Percentiles rank a stretch among this genome's conserved stretches.
Evolutionary conservation across 352 stramenopile genomes (phyloP).

Genomic region (Phytophthora ramorum): DNA sequence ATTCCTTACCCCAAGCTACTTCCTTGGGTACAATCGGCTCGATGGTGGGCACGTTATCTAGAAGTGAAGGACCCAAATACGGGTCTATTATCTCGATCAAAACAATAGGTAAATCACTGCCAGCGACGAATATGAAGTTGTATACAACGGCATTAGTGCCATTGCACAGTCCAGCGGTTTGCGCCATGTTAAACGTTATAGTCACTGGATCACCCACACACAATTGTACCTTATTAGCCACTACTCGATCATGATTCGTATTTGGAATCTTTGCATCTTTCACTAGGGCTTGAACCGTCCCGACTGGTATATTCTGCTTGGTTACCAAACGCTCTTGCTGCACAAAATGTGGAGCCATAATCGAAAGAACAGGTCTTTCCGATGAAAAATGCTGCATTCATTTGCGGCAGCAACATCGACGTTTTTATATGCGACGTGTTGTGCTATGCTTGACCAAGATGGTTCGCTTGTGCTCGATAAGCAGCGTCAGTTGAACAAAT

Average conservation of each 20-base stretch:
- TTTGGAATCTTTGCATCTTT: neutral
- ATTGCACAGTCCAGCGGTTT: neutral
- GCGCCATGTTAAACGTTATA: neutral
- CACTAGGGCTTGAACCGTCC: neutral
- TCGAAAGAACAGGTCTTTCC: neutral
- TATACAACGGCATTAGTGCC: neutral
- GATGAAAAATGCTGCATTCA: neutral
- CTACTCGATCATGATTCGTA: neutral
- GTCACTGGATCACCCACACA: neutral
- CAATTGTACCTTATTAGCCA: neutral
- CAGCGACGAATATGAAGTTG: neutral
- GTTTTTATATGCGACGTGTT: constrained; percentile 5
- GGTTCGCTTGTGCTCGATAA: neutral
- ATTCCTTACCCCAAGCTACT: neutral
- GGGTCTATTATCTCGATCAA: neutral
- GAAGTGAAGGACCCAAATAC: constrained; percentile 1
- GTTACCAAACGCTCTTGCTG: constrained; percentile 1
- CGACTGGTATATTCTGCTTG: neutral
- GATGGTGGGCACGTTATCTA: constrained; percentile 1
- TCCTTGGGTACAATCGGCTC: constrained; percentile 1
- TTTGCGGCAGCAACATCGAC: neutral
- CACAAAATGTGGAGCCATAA: neutral
- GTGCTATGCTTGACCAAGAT: neutral
- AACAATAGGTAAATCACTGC: constrained; percentile 4
- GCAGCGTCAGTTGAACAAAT: constrained; percentile 2